Percentiles rank a stretch among this genome's conserved stretches.
phyloP scores from a whole-genome alignment of 345 rosid species.

The Populus nigra region DNA sequence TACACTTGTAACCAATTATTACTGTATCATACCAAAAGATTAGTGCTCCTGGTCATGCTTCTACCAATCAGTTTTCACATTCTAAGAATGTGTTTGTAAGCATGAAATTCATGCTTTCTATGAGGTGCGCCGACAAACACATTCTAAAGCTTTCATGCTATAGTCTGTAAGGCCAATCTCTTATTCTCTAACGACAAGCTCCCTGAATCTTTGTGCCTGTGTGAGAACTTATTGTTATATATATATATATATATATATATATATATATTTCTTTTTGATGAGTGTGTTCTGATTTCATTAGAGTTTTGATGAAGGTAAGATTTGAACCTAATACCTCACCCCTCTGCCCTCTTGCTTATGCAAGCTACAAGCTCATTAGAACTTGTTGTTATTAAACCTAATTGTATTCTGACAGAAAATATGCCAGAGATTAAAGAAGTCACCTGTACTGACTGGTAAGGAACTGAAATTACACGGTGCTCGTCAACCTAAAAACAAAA shows the following conservation, averaged over 20 bases:
- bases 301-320: background rate
- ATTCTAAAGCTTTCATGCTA: background rate
- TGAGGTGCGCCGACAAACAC: no score
- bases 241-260: no score
- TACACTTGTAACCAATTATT: background rate
- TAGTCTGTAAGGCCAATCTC: background rate
- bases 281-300: background rate
- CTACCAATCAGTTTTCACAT: background rate
- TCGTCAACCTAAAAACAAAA: slow-evolving; percentile 72
- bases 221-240: background rate
- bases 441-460: slow-evolving; percentile 84
- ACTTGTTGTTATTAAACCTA: background rate
- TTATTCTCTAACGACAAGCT: background rate
- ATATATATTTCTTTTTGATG: background rate
- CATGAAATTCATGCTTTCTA: no score
- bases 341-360: background rate
- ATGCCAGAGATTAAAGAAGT: background rate
- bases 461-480: slow-evolving; percentile 63
- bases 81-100: no score
- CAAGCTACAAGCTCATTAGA: background rate
- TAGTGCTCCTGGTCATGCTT: background rate
- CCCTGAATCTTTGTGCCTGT: background rate
- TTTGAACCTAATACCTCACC: background rate
- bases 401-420: background rate
- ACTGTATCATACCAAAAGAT: background rate